These are phyloP conservation scores for Starmerella asiatica DNA, from an alignment of 805 yeast genomes.

Conservation along the genomic window DNA sequence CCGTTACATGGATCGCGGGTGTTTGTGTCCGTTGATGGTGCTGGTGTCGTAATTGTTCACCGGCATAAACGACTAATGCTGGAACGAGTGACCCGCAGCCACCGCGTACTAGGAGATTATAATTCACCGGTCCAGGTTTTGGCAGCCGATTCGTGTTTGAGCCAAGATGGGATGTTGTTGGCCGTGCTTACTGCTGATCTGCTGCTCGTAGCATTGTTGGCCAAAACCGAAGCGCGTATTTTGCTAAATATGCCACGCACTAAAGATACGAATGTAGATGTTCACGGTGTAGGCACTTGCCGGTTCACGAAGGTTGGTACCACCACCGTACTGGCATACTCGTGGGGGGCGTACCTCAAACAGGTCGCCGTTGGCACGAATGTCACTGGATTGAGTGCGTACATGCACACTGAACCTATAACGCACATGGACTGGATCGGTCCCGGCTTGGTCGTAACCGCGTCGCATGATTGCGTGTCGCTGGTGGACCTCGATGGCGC, in stretches of 20 bases:
- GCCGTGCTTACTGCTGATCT: slow-evolving; percentile 8
- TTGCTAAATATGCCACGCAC: slow-evolving; percentile 13
- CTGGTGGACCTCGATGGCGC: not conserved
- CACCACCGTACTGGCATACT: slow-evolving; percentile 42
- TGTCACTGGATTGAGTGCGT: slow-evolving; percentile 26
- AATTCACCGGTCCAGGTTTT: slow-evolving; percentile 2
- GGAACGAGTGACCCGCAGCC: slow-evolving; percentile 36
- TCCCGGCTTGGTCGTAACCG: slow-evolving; percentile 31
- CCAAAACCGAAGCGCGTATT: not conserved
- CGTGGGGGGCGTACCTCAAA: slow-evolving; percentile 52
- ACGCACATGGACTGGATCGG: slow-evolving; percentile 43
- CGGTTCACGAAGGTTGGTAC: slow-evolving; percentile 39
- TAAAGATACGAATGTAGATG: slow-evolving; percentile 16
- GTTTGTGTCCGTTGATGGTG: slow-evolving; percentile 40
- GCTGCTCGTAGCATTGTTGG: not conserved
- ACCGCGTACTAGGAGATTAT: slow-evolving; percentile 41
- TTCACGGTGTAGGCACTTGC: slow-evolving; percentile 27
- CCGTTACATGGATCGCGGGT: slow-evolving; percentile 36
- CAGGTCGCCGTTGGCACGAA: slow-evolving; percentile 21
- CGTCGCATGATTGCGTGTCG: slow-evolving; percentile 30
- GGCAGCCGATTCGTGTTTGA: not conserved
- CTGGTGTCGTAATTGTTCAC: slow-evolving; percentile 51
- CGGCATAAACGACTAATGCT: slow-evolving; percentile 46
- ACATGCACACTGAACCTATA: slow-evolving; percentile 37
- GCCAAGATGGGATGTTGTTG: not conserved